Evolutionary conservation across 2,329 filamentous ascomycete species (phyloP), one percentile per base, ranked within the genome.

Genomic region (Drechslerella stenobrocha): DNA sequence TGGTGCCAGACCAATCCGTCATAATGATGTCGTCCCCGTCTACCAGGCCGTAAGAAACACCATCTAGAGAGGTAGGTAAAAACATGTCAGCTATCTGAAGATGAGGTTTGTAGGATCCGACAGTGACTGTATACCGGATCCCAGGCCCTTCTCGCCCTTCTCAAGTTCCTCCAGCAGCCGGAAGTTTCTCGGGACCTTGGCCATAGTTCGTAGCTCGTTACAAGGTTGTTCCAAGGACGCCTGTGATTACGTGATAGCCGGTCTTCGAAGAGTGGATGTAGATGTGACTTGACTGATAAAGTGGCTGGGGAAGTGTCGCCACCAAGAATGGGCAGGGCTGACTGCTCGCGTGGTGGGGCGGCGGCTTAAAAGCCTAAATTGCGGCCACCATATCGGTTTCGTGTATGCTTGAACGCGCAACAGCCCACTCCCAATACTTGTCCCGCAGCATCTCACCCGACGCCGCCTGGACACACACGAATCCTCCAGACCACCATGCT

Each of bases 1-100:
- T 97, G 13, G 93, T 98, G 74, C 92, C 93, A 75, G 95, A 96
- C 93, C 93, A 98, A 81, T 96, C 90, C 71, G 88, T 92, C 91
- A 98, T 96, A 77, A 93, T 84, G 71, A 96, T 83, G 75, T 98
- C 93, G 75, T 96, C 91, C 47, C 89, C 87, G 77, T 97, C 90
- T 71, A 92, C 90, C 59, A 98, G 84, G 74, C 93, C 93, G 74
- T 97, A 97, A 44, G 93, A 97, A 97, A 70, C 91, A 91, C 80
- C 97, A 93, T 93, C 73, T 24, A 45, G 67, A 20, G 67, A 71
- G 37, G 70, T 34, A 44, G 64, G 4, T n/a, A 20, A 4, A 47
- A 30, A 20, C 11, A 44, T 48, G 45, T 72, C 42, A 61, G 59
- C 47, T 34, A n/a, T 18, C 35, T 28, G 15, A 44, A 26, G 20